phyloP scores from a whole-genome alignment of 805 yeast genomes.

The Wickerhamomyces queroliae region DNA sequence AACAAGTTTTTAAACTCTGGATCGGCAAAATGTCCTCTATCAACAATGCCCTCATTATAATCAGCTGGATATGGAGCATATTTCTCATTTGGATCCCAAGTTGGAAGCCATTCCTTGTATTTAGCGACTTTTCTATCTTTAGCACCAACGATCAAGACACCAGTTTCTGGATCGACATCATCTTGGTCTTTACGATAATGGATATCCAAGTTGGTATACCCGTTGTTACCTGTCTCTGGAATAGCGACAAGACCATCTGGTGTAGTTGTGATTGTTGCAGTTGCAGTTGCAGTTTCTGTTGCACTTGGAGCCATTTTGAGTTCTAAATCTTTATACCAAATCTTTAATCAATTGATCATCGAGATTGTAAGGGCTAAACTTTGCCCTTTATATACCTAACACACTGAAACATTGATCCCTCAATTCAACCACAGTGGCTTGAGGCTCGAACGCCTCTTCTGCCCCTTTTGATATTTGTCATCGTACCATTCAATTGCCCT shows the following conservation, averaged over 20 bases:
- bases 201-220: conserved; percentile 23
- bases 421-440: too few relatives aligned
- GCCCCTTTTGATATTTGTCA: too few relatives aligned
- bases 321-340: background rate
- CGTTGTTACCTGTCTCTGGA: background rate
- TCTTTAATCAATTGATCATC: background rate
- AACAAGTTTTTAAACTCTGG: conserved; percentile 47
- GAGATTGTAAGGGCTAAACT: too few relatives aligned
- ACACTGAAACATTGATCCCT: too few relatives aligned
- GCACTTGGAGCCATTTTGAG: conserved; percentile 1
- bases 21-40: conserved; percentile 67
- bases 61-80: conserved; percentile 43
- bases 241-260: background rate
- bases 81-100: conserved; percentile 59
- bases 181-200: conserved; percentile 50
- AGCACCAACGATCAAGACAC: conserved; percentile 40
- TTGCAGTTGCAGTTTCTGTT: background rate
- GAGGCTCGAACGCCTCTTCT: too few relatives aligned
- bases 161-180: conserved; percentile 37
- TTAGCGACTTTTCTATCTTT: conserved; percentile 28
- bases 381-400: too few relatives aligned
- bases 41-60: conserved; percentile 41
- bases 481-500: too few relatives aligned
- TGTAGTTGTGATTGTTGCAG: background rate
- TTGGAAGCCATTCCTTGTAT: conserved; percentile 58